Conservation (phyloP, 2,329 filamentous ascomycete species). For the Verticillium dahliae region DNA sequence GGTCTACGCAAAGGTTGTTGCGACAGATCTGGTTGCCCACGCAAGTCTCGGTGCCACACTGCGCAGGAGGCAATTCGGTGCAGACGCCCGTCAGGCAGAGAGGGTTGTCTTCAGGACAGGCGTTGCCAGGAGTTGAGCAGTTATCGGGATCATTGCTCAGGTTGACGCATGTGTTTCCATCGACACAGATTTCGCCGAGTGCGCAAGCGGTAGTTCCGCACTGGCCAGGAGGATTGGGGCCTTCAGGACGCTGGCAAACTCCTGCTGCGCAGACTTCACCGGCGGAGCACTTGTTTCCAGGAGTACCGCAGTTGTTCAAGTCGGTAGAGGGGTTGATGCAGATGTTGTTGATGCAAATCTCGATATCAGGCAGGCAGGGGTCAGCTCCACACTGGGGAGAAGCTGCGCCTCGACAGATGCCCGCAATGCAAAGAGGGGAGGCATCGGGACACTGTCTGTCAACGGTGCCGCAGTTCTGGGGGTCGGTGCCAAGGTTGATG, state of each 20-base stretch:
- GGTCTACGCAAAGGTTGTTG: neutral
- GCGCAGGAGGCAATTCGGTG: neutral
- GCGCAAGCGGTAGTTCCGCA: neutral
- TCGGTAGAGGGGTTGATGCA: neutral
- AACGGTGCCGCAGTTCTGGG: neutral
- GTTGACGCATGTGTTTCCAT: neutral
- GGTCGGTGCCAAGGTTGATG: neutral
- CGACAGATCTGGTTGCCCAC: neutral
- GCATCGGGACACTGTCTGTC: neutral
- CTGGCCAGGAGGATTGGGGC: neutral
- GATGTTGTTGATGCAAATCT: neutral
- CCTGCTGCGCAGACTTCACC: neutral
- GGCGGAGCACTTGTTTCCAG: neutral
- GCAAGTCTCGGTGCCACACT: neutral
- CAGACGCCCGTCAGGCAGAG: neutral
- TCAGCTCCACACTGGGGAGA: neutral
- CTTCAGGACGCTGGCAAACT: neutral
- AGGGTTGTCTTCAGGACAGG: neutral
- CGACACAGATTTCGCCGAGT: neutral
- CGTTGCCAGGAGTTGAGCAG: neutral
- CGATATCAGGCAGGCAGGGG: neutral
- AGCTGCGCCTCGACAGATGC: neutral
- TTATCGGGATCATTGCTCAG: neutral
- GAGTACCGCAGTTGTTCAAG: neutral
- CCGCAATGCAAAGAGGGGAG: neutral